Conservation (phyloP, 2,329 filamentous ascomycete genomes). For the Phoma sp. region DNA sequence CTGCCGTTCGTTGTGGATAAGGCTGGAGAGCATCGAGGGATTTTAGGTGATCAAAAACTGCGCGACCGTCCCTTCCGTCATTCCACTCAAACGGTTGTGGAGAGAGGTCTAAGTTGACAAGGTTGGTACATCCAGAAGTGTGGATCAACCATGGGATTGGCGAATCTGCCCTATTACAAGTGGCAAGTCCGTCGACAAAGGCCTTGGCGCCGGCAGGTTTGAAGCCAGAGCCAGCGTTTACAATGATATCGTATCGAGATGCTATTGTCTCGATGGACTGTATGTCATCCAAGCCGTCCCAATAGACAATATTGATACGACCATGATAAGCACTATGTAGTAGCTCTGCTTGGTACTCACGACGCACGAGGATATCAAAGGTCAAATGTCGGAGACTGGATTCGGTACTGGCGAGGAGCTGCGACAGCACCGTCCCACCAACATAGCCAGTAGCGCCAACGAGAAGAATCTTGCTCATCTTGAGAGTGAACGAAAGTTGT, state of each 20-base stretch:
- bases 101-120: constrained; percentile 11
- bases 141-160: constrained; percentile 21
- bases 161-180: constrained; percentile 10
- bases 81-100: constrained; percentile 22
- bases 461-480: constrained; percentile 25
- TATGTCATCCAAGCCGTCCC: constrained; percentile 19
- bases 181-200: constrained; percentile 23
- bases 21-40: constrained; percentile 10
- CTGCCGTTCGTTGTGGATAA: constrained; percentile 22
- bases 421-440: constrained; percentile 21
- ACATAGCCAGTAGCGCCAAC: constrained; percentile 25
- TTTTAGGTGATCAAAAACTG: constrained; percentile 19
- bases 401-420: constrained; percentile 10
- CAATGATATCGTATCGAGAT: constrained; percentile 23
- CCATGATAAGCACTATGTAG: constrained; percentile 13
- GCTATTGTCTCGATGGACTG: constrained; percentile 18
- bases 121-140: constrained; percentile 24
- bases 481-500: too few species aligned
- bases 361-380: constrained; percentile 21
- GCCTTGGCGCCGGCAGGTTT: constrained; percentile 19
- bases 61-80: constrained; percentile 14
- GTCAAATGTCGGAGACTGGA: constrained; percentile 16
- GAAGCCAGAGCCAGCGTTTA: constrained; percentile 25
- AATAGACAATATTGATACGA: constrained; percentile 17
- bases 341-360: constrained; percentile 10